Percentiles rank a stretch among this genome's conserved stretches.
Evolutionary conservation across 2,329 filamentous ascomycete genomes (phyloP).

Genomic region (Cladophialophora immunda): DNA sequence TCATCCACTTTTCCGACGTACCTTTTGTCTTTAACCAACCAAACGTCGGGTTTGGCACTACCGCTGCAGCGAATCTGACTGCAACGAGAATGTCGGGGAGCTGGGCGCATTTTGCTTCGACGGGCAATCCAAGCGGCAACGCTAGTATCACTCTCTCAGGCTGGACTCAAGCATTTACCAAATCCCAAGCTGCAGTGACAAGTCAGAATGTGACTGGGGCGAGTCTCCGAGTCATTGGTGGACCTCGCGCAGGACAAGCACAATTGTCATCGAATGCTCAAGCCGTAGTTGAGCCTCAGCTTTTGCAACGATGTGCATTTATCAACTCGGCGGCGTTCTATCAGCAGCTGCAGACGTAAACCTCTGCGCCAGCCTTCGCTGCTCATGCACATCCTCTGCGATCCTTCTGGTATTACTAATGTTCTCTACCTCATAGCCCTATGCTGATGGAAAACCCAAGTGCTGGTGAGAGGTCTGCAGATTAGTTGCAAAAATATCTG

Average conservation of each 20-base stretch:
- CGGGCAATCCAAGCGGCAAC: conserved; percentile 25
- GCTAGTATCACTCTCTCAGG: conserved; percentile 13
- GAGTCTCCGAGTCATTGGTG: conserved; percentile 25
- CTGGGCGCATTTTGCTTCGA: conserved; percentile 25
- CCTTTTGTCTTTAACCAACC: conserved; percentile 29
- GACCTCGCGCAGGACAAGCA: conserved; percentile 24
- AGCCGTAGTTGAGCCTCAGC: conserved; percentile 17
- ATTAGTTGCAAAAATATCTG: no score
- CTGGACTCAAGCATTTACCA: conserved; percentile 25
- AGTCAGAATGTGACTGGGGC: conserved; percentile 15
- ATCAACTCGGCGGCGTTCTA: conserved; percentile 30
- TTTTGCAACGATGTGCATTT: conserved; percentile 25
- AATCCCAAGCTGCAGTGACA: conserved; percentile 12
- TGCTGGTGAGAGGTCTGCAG: no score
- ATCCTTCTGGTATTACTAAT: no score
- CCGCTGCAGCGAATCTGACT: conserved; percentile 22
- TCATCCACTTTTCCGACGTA: conserved; percentile 28
- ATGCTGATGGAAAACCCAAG: neutral
- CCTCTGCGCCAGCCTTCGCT: neutral
- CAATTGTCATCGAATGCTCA: conserved; percentile 2
- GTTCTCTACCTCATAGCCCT: neutral
- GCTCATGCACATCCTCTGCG: neutral
- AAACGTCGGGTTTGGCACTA: conserved; percentile 27
- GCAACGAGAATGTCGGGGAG: conserved; percentile 28
- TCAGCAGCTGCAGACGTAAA: conserved; percentile 25